Conservation (phyloP, 2,329 filamentous ascomycete genomes). For the Triangularia verruculosa region DNA sequence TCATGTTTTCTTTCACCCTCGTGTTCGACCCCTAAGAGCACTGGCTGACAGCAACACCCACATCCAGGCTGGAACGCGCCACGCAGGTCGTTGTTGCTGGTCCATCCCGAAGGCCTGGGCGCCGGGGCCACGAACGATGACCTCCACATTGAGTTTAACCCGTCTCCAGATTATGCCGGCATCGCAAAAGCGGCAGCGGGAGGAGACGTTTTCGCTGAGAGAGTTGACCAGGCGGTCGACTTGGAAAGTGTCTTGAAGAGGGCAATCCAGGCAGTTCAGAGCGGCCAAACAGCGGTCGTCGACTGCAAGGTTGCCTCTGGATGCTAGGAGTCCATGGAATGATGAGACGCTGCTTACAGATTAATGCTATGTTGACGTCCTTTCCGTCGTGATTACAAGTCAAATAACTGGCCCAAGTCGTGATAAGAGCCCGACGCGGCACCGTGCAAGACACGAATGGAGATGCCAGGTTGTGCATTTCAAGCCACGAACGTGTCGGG, state of each 20-base stretch:
- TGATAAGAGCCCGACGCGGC: neutral
- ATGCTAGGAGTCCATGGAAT: conserved; percentile 40
- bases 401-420: neutral
- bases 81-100: conserved; percentile 52
- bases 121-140: conserved; percentile 58
- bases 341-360: too few species aligned
- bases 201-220: conserved; percentile 50
- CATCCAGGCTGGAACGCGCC: conserved; percentile 57
- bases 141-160: conserved; percentile 59
- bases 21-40: too few species aligned
- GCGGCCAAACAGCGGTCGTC: conserved; percentile 51
- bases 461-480: neutral
- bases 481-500: neutral
- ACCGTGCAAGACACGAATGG: neutral
- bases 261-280: conserved; percentile 50
- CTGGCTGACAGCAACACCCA: conserved; percentile 4
- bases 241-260: conserved; percentile 47
- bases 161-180: conserved; percentile 56
- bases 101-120: conserved; percentile 56
- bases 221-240: conserved; percentile 45
- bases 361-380: too few species aligned
- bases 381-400: neutral
- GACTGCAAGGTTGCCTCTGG: conserved; percentile 50
- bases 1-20: neutral
- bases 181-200: conserved; percentile 59